Base-by-base conservation (phyloP, 192 early-diverging fungal genomes). In the Coemansia reversa region DNA sequence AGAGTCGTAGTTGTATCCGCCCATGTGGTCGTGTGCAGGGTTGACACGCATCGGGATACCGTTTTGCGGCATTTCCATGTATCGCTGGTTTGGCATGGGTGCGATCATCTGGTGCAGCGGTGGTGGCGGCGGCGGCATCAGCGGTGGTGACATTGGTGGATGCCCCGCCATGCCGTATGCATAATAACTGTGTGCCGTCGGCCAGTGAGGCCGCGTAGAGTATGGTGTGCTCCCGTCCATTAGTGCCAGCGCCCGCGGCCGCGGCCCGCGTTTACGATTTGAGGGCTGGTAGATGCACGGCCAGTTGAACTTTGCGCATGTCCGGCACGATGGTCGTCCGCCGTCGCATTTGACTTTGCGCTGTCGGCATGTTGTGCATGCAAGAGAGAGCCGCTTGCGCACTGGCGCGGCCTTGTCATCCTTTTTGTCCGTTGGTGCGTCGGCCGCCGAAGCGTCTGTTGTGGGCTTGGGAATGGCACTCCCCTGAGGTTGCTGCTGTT, bases 221-320 rank as follows among this genome's bases (percentile, higher is more conserved):
- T 74, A 79, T 7, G 77, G 77, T 50, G 67, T 62, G 56, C 58
- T 18, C 52, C 71, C 76, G 23, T 81, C 79, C 64, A 81, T 75
- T 62, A 75, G 58, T 22, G 79, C 79, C 69, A 81, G 66, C 14
- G 79, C 79, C 19, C 79, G 56, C 14, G 79, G 79, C 2, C 93
- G 87, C 27, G 93, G 94, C 0, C 94, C 93, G 35, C 93, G 84
- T 75, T 95, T 95, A 73, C 94, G 92, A 67, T 88, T 91, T 58
- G 85, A 87, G 7, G 92, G 91, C 51, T 90, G 84, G 73, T 93
- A 97, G 7, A 91, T 83, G 70, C 94, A 97, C 24, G 79, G 73
- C 48, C 57, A 63, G 48, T 82, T 83, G 42, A 88, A 82, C 71
- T 89, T 86, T 32, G 79, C 57, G 70, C 94, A 97, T 62, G 91